Conservation (phyloP, 768 basidiomycete genomes). For the Naganishia onofrii region DNA sequence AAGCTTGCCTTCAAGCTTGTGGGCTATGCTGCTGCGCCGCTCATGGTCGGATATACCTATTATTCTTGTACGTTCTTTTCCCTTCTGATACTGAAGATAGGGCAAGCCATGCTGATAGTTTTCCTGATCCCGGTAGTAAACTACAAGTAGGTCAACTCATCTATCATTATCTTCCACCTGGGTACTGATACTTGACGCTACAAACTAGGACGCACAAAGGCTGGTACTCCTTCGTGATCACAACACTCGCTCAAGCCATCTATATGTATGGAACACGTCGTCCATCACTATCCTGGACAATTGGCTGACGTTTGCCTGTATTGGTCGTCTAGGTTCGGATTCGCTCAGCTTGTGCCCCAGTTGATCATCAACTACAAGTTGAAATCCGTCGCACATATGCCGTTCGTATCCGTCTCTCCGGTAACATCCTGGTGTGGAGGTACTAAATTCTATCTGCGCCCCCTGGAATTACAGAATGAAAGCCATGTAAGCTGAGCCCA, state of each 20-base stretch:
- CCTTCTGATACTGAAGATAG: not conserved
- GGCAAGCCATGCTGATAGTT: slow-evolving; percentile 33
- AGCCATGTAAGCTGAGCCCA: slow-evolving; percentile 69
- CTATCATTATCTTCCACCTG: not conserved
- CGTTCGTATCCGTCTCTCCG: slow-evolving; percentile 49
- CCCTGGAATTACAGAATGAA: slow-evolving; percentile 61
- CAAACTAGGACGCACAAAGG: slow-evolving; percentile 79
- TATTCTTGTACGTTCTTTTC: slow-evolving; percentile 47
- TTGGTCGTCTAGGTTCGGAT: slow-evolving; percentile 84
- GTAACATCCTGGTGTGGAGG: not conserved
- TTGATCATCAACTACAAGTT: slow-evolving; percentile 94
- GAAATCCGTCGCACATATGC: slow-evolving; percentile 94
- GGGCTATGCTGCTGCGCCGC: slow-evolving; percentile 79
- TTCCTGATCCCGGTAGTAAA: slow-evolving; percentile 20
- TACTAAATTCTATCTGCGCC: not conserved
- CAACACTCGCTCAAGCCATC: slow-evolving; percentile 69
- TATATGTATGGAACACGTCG: slow-evolving; percentile 36
- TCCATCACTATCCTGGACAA: not conserved
- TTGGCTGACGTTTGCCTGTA: no score
- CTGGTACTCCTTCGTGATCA: slow-evolving; percentile 95
- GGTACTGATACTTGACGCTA: not conserved
- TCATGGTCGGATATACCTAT: slow-evolving; percentile 55
- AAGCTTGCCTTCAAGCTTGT: slow-evolving; percentile 92
- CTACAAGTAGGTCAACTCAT: slow-evolving; percentile 4
- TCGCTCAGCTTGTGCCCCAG: slow-evolving; percentile 66